Base-by-base conservation (phyloP, 805 yeast species). In the Metschnikowia kunwiensis region DNA sequence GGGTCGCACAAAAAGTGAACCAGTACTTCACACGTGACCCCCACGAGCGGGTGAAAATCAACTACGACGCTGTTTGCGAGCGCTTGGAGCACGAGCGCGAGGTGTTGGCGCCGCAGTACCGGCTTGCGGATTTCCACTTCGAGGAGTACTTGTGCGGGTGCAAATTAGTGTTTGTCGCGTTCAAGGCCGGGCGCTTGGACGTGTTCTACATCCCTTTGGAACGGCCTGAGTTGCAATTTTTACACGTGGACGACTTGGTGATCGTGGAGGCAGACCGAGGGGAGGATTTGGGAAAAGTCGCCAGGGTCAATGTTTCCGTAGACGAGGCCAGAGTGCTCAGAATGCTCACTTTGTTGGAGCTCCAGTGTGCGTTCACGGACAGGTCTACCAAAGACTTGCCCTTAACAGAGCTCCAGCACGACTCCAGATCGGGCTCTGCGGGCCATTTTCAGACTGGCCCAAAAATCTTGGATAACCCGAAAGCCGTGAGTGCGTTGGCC, bases 251-350 rank as follows among this genome's bases (percentile, higher is more conserved):
- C 15, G 88, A 82, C 53, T 68, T 82, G 51, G 91, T 86, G 11
- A 76, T 84, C 51, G 94, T 84, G 12, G 91, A 85, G 53, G 94
- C 93, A 1, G 94, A 85, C 53, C 66, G 94, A 22, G 94, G 94
- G 24, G 63, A 77, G 24, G 94, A 85, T 58, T 68, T 85, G 42
- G 94, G 94, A 24, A 73, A 74, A 51, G 74, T 85, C 29, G 74
- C 75, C 24, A 70, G 72, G 40, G 61, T 78, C 49, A 71, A 77
- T 48, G 72, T 85, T 18, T 63, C 80, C 4, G 60, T 74, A 24
- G 84, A 78, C 47, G 84, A 80, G 50, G 89, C 91, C 0, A 69
- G 86, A 30, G 60, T 77, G 42, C 61, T 85, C 57, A 82, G 82
- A 55, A 65, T 77, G 51, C 65, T 73, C 46, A 88, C 82, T 54